Base-by-base conservation (phyloP, 805 yeast species). In the Komagataella pastoris region DNA sequence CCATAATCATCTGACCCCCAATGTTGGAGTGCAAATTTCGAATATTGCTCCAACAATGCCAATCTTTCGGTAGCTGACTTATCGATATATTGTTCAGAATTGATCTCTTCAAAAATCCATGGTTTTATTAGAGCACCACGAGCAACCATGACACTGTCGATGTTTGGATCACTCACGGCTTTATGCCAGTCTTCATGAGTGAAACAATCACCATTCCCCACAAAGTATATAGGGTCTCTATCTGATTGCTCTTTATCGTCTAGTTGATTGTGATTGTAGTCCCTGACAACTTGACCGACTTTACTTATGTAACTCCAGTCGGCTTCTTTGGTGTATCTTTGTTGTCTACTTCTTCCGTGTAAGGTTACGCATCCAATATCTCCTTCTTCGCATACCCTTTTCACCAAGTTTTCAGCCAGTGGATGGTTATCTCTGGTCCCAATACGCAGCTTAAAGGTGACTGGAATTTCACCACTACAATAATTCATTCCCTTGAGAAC, bases 1-100 rank as follows among this genome's bases (percentile, higher is more conserved):
- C 99, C 99, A 65, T 83, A 91, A 59, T 88, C 96, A 63, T 93
- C 99, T 0, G 96, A 76, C 4, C 99, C 99, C 98, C 99, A 93
- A 67, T 93, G 98, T 58, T 88, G 88, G 57, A 93, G 73, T 0
- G 99, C 97, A 64, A 71, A 86, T 51, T 81, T 69, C 3, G 95
- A 80, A 63, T 81, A 93, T 50, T 74, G 76, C 56, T 73, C 72
- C 59, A 91, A 66, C 47, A 84, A 78, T 44, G 83, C 95, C 52
- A 93, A 76, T 65, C 99, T 79, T 68, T 93, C 97, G 18, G 83
- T 72, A n/a, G 96, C 83, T 2, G 88, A 73, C 69, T 91, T 93
- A 66, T 93, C 99, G 55, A 93, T 68, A 65, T 88, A 82, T 66
- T 93, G 98, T 59, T 82, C 80, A 6, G 91, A 74, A 53, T 91